Evolutionary conservation across 192 early-diverging fungal genomes (phyloP).

Genomic region (Glomus cerebriforme): DNA sequence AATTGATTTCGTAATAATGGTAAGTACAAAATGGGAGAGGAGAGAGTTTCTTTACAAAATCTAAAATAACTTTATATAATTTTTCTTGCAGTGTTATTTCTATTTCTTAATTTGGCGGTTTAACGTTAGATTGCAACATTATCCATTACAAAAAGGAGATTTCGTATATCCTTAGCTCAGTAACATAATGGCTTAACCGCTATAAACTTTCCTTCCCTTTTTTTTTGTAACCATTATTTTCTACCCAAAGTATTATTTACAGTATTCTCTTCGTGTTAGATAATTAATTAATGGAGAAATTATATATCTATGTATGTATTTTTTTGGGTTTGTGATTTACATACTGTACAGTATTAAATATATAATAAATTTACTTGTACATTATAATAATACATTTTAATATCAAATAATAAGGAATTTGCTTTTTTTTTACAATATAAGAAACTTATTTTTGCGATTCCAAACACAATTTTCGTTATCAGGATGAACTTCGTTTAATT

Average conservation of each 20-base stretch:
- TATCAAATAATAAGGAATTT: too few relatives aligned
- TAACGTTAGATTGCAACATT: not conserved
- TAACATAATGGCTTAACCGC: not conserved
- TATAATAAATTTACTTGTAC: too few relatives aligned
- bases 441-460: not conserved
- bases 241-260: too few relatives aligned
- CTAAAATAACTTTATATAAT: not conserved
- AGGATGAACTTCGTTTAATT: slow-evolving; percentile 4
- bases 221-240: too few relatives aligned
- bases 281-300: too few relatives aligned
- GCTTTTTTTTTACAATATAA: too few relatives aligned
- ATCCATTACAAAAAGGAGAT: not conserved
- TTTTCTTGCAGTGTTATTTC: slow-evolving; percentile 19
- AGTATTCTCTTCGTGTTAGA: too few relatives aligned
- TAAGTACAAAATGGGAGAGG: not conserved
- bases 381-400: too few relatives aligned
- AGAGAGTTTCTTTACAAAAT: not conserved
- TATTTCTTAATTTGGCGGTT: slow-evolving; percentile 28
- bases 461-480: not conserved
- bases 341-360: too few relatives aligned
- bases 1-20: slow-evolving; percentile 30
- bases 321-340: too few relatives aligned
- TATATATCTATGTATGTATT: too few relatives aligned
- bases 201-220: not conserved
- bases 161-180: not conserved